These are phyloP conservation scores for Lipomyces lipofer DNA, from an alignment of 805 yeast genomes.

Conservation along the genomic window DNA sequence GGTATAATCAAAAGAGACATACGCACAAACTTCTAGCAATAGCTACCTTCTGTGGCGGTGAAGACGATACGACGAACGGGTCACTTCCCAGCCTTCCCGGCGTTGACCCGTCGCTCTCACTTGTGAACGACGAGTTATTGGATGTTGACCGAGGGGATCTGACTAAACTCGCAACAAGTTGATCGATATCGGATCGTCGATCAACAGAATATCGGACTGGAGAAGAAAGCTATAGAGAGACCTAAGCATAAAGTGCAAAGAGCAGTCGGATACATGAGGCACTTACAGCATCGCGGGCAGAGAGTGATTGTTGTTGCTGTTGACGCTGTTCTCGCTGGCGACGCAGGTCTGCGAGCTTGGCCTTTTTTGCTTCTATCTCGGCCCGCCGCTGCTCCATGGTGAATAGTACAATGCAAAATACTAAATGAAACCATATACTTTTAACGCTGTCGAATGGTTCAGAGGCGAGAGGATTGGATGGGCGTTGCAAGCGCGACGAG, in stretches of 20 bases:
- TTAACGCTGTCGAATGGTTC: neutral
- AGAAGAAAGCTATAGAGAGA: constrained; percentile 10
- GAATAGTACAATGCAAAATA: neutral
- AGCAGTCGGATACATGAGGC: too few relatives aligned
- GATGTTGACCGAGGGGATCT: constrained; percentile 20
- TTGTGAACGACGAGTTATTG: too few relatives aligned
- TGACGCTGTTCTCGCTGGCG: constrained; percentile 45
- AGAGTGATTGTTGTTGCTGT: neutral
- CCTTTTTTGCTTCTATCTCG: constrained; percentile 56
- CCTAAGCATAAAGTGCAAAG: too few relatives aligned
- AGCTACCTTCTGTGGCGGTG: too few relatives aligned
- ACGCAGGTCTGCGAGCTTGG: constrained; percentile 53
- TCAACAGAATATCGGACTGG: constrained; percentile 9
- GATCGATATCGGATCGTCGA: constrained; percentile 32
- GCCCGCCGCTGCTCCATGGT: constrained; percentile 39
- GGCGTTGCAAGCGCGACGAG: too few relatives aligned
- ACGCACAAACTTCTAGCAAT: too few relatives aligned
- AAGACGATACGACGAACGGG: neutral
- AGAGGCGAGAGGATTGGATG: neutral
- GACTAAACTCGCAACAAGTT: constrained; percentile 35
- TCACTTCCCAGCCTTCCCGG: neutral
- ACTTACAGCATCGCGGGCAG: constrained; percentile 12
- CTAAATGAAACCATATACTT: too few relatives aligned
- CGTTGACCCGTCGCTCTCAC: too few relatives aligned
- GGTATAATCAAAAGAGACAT: neutral